Conservation (phyloP, 306 rosid genomes). For the Urtica urens region DNA sequence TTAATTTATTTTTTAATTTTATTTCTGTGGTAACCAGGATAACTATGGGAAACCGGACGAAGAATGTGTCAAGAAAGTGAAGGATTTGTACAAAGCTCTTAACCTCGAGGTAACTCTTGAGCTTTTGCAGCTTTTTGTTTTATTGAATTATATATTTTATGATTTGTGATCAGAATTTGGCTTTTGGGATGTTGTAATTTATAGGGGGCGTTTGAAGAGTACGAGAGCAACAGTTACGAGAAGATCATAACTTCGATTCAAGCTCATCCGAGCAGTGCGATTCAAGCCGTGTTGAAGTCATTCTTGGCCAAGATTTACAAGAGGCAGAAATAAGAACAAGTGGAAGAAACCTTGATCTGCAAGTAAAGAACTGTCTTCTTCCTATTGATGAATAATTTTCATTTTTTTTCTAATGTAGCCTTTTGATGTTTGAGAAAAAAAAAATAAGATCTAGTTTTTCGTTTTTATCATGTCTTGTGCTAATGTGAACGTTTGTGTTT, state of each 20-base stretch:
- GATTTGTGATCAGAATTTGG: neutral
- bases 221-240: constrained; percentile 57
- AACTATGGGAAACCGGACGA: constrained; percentile 64
- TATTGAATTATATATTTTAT: neutral
- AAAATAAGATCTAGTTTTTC: too few relatives aligned
- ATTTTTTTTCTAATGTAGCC: neutral
- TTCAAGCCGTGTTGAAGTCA: constrained; percentile 78
- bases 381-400: too few relatives aligned
- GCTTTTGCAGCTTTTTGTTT: too few relatives aligned
- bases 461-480: too few relatives aligned
- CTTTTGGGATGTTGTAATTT: constrained; percentile 10
- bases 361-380: neutral
- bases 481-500: too few relatives aligned
- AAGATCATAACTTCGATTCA: constrained; percentile 53
- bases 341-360: neutral
- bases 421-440: too few relatives aligned
- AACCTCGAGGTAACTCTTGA: constrained; percentile 50
- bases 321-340: constrained; percentile 58
- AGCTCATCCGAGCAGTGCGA: constrained; percentile 63
- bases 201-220: constrained; percentile 62
- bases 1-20: neutral
- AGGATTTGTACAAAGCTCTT: constrained; percentile 57
- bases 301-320: constrained; percentile 84
- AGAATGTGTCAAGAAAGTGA: constrained; percentile 55
- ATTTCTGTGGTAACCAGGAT: constrained; percentile 35